Base-by-base conservation (phyloP, 2,329 filamentous ascomycete genomes). In the Apiospora sp. region DNA sequence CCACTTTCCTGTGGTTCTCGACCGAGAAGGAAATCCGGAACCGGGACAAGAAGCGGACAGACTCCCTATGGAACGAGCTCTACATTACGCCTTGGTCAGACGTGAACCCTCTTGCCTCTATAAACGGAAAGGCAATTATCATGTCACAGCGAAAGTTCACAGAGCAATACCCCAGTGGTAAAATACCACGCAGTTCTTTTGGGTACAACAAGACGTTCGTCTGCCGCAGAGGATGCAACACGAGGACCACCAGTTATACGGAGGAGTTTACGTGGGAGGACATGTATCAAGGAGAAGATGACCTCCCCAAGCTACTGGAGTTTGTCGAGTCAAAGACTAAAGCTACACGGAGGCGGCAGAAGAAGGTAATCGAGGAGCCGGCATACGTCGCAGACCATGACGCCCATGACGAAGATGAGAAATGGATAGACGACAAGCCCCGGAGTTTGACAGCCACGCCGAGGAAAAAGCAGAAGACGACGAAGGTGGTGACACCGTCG, bases 1-100 rank as follows among this genome's bases (percentile, higher is more conserved):
- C 93, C 71, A 93, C 92, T 75, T 96, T 99, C 79, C 92, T 98
- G 88, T 99, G 96, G 96, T 98, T 99, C 80, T 95, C 94, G 0
- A 94, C 94, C 0, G 93, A 97, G 78, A 93, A 93, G 78, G 96
- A 98, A 83, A 94, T 98, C 74, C 90, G 92, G 41, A 96, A 94
- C 78, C 93, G 92, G 80, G 89, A 91, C 72, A 96, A 94, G 83
- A 97, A 96, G 84, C 88, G 94, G 78, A 88, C 86, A 16, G 96
- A 99, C 82, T 94, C 90, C 73, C 82, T 97, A 70, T 90, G 90
- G 79, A 97, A 98, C 79, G 96, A 99, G 82, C 87, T 98, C 19
- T 99, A 98, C 80, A 92, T 98, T 71, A 97, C 95, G 0, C 89
- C 94, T 0, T 92, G 94, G 30, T 96, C 93, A 83, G 97, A 99